A percentile compares a stretch with the other conserved stretches of the same genome.
Evolutionary conservation across 2,329 filamentous ascomycete species (phyloP).

Genomic region (Didymellaceae sp.): DNA sequence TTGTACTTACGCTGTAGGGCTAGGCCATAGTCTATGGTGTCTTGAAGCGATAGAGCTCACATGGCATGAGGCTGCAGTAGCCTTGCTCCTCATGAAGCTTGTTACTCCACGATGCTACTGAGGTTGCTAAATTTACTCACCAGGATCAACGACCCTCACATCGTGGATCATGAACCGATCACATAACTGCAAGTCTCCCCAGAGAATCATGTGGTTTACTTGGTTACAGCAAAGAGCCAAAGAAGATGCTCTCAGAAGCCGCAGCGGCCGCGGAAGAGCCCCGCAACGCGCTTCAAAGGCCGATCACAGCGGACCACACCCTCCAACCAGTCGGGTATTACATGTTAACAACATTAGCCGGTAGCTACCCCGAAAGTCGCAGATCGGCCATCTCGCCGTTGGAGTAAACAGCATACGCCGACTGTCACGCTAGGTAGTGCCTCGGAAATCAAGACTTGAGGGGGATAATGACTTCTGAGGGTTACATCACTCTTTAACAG

Average conservation of each 20-base stretch:
- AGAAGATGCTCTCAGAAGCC: slow-evolving; percentile 3
- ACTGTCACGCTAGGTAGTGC: slow-evolving; percentile 13
- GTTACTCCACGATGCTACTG: not conserved
- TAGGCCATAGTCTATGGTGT: not conserved
- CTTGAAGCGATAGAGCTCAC: not conserved
- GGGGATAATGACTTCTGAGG: slow-evolving; percentile 8
- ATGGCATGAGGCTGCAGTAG: not conserved
- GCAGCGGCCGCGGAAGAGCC: slow-evolving; percentile 18
- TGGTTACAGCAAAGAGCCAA: not conserved
- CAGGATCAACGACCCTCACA: not conserved
- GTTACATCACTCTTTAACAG: slow-evolving; percentile 47
- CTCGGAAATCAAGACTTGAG: slow-evolving; percentile 18
- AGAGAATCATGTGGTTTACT: not conserved
- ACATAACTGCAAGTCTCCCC: not conserved
- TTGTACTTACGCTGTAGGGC: not conserved
- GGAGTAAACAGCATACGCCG: slow-evolving; percentile 15
- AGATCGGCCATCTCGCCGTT: slow-evolving; percentile 24
- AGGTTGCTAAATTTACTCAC: slow-evolving; percentile 7
- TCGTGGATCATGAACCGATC: not conserved
- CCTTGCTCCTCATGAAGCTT: not conserved
- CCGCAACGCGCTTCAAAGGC: slow-evolving; percentile 11
- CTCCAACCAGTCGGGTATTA: slow-evolving; percentile 2
- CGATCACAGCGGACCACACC: not conserved
- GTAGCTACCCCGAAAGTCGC: slow-evolving; percentile 22
- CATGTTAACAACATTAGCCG: slow-evolving; percentile 17